Base-by-base conservation (phyloP, 2,329 filamentous ascomycete species). In the Fusarium solani-melongenae region DNA sequence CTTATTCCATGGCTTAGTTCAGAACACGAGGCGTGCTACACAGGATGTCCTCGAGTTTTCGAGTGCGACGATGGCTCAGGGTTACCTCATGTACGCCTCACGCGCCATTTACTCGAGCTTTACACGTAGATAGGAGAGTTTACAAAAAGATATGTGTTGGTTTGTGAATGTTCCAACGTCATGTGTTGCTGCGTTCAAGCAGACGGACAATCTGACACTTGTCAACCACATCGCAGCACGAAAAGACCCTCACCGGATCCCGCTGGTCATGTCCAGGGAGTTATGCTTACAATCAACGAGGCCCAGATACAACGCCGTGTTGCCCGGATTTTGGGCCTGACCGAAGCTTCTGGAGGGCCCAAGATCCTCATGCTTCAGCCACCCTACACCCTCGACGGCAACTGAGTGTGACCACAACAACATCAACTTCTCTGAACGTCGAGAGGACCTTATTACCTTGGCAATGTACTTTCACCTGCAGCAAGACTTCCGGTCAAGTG, bases 21-120 rank as follows among this genome's bases (percentile, higher is more conserved):
- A 31, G 17, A 31, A 51, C 46, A 51, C 46, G 27, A 51, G 46
- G 46, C 24, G 46, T 51, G 46, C 46, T 51, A 51, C 46, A 51
- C 46, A 31, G 27, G 10, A 51, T 31, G 17, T 51, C 46, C 46
- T 51, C 17, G 27, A 51, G 46, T 31, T 31, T 51, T 51, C 1
- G 1, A 8, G 27, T 51, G 27, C 27, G 17, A 31, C 46, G 17
- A 29, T 31, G 44, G 20, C 7, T 24, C 39, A 27, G n/a, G 3
- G 46, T 51, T 51, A 51, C 27, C 27, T n/a, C 27, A 6, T n/a
- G 27, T 31, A 51, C 46, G 27, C 46, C 27, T 51, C 46, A n/a
- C 10, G 46, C 17, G 46, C 46, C 27, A 31, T 31, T 31, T 31
- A 17, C 27, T 51, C 27, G 3, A 51, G 17, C 17, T 2, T 29